Evolutionary conservation across 805 yeast genomes (phyloP), one percentile per base, ranked within the genome.

Genomic region (Pichia insulana): DNA sequence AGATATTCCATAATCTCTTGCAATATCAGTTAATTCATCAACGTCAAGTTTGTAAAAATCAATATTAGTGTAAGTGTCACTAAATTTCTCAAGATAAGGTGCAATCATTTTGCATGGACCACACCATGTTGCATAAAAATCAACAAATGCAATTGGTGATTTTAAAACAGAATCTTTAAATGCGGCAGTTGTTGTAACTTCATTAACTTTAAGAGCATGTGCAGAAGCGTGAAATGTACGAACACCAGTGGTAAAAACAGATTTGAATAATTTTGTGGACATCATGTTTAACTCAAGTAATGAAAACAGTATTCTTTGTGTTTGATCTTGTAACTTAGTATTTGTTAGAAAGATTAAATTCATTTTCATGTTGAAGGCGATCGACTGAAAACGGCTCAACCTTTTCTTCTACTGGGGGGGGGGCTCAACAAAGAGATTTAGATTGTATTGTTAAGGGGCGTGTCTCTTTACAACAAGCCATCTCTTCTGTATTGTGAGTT

Each of bases 41-140:
- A 83, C 87, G 51, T 83, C 88, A 28, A 82, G 78, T 54, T 83
- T 78, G 50, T 73, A 75, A 52, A 83, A 83, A 41, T 69, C 70
- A 1, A 78, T 84, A 44, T 69, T 70, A 8, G 61, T 57, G 43
- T 69, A 65, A 42, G 67, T 64, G 17, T 71, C 70, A 20, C 71
- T 64, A 46, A 68, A 57, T 31, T 59, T 58, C 36, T 65, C 71
- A 36, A 78, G 57, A 17, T 74, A 58, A 13, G 87, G 87, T 3
- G 80, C 69, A 52, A 80, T 71, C n/a, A 81, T 81, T 52, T 75
- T 78, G 53, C 87, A 80, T n/a, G 87, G 87, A 7, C 81, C 85
- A 60, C 87, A 80, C 87, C 87, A 80, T 10, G 77, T 72, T 27
- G 87, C 86, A 59, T 70, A 77, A 57, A 80, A 80, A 56, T 80